These are phyloP conservation scores for Theobroma cacao DNA, from an alignment of 345 rosid genomes.

Conservation along the genomic window DNA sequence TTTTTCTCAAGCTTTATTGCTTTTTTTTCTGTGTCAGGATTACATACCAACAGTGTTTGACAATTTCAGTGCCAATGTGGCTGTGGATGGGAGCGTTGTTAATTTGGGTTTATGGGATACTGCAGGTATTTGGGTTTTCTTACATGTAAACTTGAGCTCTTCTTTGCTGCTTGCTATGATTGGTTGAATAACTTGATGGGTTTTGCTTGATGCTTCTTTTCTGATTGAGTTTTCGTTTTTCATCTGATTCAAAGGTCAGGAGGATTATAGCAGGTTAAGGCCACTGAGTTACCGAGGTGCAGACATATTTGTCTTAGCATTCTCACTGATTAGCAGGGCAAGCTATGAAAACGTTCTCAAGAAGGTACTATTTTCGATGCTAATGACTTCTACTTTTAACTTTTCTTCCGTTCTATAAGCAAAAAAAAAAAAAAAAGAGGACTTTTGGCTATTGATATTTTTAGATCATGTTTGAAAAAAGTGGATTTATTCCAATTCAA, in stretches of 20 bases:
- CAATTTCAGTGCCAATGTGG: conserved; percentile 95
- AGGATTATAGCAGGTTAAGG: conserved; percentile 96
- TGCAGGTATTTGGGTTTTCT: conserved; percentile 59
- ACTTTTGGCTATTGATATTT: not conserved
- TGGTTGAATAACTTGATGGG: not conserved
- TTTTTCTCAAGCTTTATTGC: conserved; percentile 6
- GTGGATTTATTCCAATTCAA: conserved; percentile 15
- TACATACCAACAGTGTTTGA: conserved; percentile 97
- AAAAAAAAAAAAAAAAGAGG: not conserved
- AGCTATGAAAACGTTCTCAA: conserved; percentile 96
- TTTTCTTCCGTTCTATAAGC: not conserved
- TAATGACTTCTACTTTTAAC: not conserved
- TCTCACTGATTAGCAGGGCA: conserved; percentile 89
- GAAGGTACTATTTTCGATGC: conserved; percentile 54
- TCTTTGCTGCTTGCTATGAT: conserved; percentile 7
- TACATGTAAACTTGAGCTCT: not conserved
- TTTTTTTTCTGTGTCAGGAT: conserved; percentile 51
- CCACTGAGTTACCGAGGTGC: conserved; percentile 99
- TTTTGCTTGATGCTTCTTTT: conserved; percentile 4
- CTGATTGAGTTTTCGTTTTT: conserved; percentile 5
- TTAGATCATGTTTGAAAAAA: conserved; percentile 21
- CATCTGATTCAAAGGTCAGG: conserved; percentile 64
- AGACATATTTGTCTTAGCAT: conserved; percentile 86
- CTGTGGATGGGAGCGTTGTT: conserved; percentile 90
- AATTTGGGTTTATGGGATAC: conserved; percentile 99